These are phyloP conservation scores for Arbutus unedo DNA, from an alignment of 148 eudicot species.

Conservation along the genomic window DNA sequence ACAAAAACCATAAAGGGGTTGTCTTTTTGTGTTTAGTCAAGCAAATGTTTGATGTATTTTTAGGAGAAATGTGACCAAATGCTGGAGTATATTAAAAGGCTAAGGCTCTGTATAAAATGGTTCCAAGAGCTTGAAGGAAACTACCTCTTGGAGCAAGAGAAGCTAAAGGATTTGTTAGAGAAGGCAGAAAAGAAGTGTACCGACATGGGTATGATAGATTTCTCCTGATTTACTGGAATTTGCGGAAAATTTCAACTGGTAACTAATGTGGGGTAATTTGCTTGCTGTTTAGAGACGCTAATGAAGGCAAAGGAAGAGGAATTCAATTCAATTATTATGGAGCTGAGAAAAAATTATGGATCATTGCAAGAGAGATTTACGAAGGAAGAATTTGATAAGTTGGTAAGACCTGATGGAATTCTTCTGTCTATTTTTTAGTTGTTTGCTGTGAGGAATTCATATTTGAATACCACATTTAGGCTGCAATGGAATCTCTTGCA, in stretches of 20 bases:
- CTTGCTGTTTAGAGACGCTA: constrained; percentile 50
- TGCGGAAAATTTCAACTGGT: background rate
- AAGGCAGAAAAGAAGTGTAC: constrained; percentile 59
- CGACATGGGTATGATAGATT: constrained; percentile 59
- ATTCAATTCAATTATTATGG: constrained; percentile 77
- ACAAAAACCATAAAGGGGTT: background rate
- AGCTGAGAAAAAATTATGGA: constrained; percentile 60
- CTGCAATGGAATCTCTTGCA: constrained; percentile 57
- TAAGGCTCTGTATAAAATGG: constrained; percentile 79
- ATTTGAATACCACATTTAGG: constrained; percentile 37
- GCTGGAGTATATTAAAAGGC: constrained; percentile 77
- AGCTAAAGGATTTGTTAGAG: constrained; percentile 50
- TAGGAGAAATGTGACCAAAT: constrained; percentile 94
- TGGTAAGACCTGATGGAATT: constrained; percentile 43
- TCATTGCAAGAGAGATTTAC: constrained; percentile 69
- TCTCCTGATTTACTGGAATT: background rate
- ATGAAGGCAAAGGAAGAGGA: constrained; percentile 91
- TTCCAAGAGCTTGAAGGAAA: constrained; percentile 85
- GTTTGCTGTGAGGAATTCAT: background rate
- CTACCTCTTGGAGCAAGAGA: constrained; percentile 64
- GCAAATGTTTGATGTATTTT: background rate
- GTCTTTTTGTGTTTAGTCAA: background rate
- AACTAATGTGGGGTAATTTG: constrained; percentile 17
- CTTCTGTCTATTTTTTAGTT: background rate
- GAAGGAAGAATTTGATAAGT: constrained; percentile 70